Conservation (phyloP, 768 basidiomycete genomes). For the Mycena vitilis region DNA sequence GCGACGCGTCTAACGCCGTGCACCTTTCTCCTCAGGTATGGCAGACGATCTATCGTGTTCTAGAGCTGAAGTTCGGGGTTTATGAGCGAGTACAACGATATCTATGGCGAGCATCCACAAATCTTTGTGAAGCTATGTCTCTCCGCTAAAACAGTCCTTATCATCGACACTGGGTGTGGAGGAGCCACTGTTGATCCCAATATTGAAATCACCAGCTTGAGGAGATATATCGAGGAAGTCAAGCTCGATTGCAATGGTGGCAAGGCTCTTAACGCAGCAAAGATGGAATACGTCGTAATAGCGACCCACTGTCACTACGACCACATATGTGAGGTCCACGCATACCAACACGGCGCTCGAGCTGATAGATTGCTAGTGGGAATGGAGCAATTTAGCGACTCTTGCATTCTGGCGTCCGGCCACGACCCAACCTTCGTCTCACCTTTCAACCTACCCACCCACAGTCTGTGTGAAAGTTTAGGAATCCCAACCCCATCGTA, state of each 20-base stretch:
- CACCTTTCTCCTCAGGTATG: constrained; percentile 44
- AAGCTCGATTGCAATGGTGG: constrained; percentile 55
- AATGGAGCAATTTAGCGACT: constrained; percentile 61
- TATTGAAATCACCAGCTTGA: constrained; percentile 55
- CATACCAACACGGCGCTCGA: neutral
- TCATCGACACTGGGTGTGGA: constrained; percentile 69
- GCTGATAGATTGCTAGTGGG: constrained; percentile 49
- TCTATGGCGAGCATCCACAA: constrained; percentile 64
- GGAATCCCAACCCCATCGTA: constrained; percentile 58
- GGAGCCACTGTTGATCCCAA: constrained; percentile 55
- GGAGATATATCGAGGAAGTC: constrained; percentile 63
- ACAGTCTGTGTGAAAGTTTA: constrained; percentile 59
- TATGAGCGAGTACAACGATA: constrained; percentile 62
- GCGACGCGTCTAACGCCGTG: constrained; percentile 47
- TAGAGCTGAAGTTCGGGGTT: constrained; percentile 34
- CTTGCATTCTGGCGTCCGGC: constrained; percentile 60
- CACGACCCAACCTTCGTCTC: constrained; percentile 59
- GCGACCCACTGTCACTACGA: constrained; percentile 69
- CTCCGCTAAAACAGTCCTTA: constrained; percentile 53
- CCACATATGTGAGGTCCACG: constrained; percentile 61
- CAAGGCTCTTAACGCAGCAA: constrained; percentile 56
- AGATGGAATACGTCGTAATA: constrained; percentile 60
- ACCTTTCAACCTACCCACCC: constrained; percentile 51
- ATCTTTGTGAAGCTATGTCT: constrained; percentile 63
- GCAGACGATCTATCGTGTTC: neutral